These are phyloP conservation scores for Macrophomina tecta DNA, from an alignment of 2,329 filamentous ascomycete species.

Conservation along the genomic window DNA sequence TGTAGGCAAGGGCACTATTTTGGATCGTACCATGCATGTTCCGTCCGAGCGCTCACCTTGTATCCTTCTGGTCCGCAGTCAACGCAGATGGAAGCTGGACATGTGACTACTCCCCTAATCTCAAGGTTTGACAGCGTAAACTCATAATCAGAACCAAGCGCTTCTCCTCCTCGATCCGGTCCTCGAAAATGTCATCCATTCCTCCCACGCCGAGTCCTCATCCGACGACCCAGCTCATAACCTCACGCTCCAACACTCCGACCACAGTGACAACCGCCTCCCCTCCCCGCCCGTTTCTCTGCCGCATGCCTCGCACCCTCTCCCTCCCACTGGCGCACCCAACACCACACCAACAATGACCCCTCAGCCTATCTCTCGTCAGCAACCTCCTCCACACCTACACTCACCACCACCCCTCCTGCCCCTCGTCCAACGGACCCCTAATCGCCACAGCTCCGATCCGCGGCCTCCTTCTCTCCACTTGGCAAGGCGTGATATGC, in stretches of 20 bases:
- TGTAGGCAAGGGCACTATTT: neutral
- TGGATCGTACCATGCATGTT: neutral
- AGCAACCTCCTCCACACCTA: neutral
- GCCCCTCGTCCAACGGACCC: neutral
- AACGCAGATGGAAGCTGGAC: neutral
- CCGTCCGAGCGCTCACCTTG: neutral
- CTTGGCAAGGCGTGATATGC: neutral
- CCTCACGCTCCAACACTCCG: neutral
- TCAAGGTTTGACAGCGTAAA: too few relatives aligned
- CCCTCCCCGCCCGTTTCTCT: neutral
- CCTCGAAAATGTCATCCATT: neutral
- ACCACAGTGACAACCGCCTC: neutral
- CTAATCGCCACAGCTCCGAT: neutral
- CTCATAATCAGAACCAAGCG: neutral
- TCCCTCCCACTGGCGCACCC: too few relatives aligned
- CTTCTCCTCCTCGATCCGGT: neutral
- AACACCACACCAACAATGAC: neutral
- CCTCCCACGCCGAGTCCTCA: neutral
- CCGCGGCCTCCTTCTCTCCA: neutral
- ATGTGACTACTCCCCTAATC: neutral
- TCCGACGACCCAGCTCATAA: neutral
- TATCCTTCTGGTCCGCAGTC: neutral
- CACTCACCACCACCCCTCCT: neutral
- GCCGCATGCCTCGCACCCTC: neutral
- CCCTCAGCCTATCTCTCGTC: neutral